These are phyloP conservation scores for Aureobasidium melanogenum DNA, from an alignment of 2,329 filamentous ascomycete genomes.

Conservation along the genomic window DNA sequence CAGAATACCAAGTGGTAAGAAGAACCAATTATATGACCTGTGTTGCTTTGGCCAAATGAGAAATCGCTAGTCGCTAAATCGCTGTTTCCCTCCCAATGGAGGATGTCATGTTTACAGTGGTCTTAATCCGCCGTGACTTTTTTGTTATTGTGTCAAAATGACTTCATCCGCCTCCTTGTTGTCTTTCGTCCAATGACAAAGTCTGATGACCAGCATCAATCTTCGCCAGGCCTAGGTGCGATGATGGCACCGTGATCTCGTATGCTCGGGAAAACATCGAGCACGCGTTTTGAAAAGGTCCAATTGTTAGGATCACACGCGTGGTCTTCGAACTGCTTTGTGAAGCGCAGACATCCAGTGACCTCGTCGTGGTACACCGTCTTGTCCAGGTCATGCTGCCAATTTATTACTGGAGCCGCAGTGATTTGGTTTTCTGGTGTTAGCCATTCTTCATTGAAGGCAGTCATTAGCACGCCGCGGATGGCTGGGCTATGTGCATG, in stretches of 20 bases:
- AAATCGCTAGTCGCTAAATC: background rate
- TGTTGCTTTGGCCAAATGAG: background rate
- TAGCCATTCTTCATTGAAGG: slow-evolving; percentile 8
- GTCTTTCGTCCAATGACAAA: background rate
- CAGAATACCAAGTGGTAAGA: too few relatives aligned
- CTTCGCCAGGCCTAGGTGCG: background rate
- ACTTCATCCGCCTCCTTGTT: background rate
- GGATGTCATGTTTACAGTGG: background rate
- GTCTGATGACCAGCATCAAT: background rate
- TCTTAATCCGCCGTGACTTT: background rate
- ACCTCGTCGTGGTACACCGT: background rate
- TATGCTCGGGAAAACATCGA: background rate
- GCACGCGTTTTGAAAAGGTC: background rate
- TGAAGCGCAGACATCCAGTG: slow-evolving; percentile 4
- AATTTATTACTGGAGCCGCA: slow-evolving; percentile 1
- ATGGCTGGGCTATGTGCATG: background rate
- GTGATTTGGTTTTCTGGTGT: slow-evolving; percentile 8
- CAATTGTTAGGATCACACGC: background rate
- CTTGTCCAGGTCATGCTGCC: background rate
- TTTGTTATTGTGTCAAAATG: background rate
- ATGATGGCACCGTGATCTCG: background rate
- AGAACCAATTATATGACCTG: background rate
- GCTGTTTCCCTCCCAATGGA: background rate
- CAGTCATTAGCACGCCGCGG: background rate
- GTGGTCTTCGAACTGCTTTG: background rate